These are phyloP conservation scores for Xeromyces bisporus DNA, from an alignment of 495 filamentous ascomycete genomes.

Conservation along the genomic window DNA sequence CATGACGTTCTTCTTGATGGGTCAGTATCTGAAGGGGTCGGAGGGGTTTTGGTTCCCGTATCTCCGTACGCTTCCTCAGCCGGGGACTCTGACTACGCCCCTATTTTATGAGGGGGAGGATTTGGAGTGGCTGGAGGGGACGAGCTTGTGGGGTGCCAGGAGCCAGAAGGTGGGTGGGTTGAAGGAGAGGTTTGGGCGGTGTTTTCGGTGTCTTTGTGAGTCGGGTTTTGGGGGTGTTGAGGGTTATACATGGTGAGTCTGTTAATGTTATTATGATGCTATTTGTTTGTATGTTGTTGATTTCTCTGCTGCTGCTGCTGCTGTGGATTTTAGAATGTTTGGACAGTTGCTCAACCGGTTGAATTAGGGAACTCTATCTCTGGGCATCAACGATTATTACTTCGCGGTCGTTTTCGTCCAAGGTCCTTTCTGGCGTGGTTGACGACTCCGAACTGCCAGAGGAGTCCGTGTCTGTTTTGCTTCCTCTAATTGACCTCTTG, in stretches of 20 bases:
- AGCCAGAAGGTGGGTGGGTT: slow-evolving; percentile 26
- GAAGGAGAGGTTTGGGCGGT: slow-evolving; percentile 32
- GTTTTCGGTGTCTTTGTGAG: slow-evolving; percentile 18
- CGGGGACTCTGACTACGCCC: slow-evolving; percentile 36
- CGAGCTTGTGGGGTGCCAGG: slow-evolving; percentile 36
- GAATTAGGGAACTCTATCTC: slow-evolving; percentile 45
- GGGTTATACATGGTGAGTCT: slow-evolving; percentile 30
- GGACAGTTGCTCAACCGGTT: no score
- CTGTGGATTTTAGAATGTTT: no score
- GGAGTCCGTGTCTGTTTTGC: slow-evolving; percentile 33
- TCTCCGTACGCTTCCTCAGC: slow-evolving; percentile 37
- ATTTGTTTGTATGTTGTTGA: neutral
- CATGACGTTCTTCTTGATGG: slow-evolving; percentile 37
- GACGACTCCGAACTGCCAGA: slow-evolving; percentile 15
- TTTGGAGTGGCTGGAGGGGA: slow-evolving; percentile 39
- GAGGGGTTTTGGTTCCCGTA: slow-evolving; percentile 49
- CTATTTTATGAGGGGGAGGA: slow-evolving; percentile 41
- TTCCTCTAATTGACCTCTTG: slow-evolving; percentile 43
- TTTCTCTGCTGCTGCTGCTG: no score
- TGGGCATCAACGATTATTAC: slow-evolving; percentile 49
- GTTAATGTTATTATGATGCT: neutral
- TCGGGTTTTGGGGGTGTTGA: slow-evolving; percentile 15
- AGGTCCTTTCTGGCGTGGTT: slow-evolving; percentile 25
- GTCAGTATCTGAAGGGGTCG: slow-evolving; percentile 32
- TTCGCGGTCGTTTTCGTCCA: slow-evolving; percentile 36